phyloP scores from a whole-genome alignment of 2,329 filamentous ascomycete species.

The Fusarium sp. region DNA sequence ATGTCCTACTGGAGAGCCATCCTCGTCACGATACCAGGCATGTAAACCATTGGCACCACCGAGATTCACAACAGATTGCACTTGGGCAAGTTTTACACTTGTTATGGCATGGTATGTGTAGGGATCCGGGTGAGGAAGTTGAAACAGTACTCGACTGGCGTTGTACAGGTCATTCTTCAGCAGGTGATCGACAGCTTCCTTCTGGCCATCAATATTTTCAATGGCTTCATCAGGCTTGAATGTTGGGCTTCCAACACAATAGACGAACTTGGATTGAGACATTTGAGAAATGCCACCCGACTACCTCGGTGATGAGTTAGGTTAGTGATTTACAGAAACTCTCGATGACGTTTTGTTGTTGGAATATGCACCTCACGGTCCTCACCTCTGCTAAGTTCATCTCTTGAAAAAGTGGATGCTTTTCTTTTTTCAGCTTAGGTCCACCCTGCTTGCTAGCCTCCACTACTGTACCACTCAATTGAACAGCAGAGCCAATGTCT shows the following conservation, averaged over 20 bases:
- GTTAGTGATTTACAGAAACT: slow-evolving; percentile 9
- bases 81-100: slow-evolving; percentile 61
- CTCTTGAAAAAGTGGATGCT: slow-evolving; percentile 33
- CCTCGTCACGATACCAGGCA: slow-evolving; percentile 59
- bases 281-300: slow-evolving; percentile 31
- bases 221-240: slow-evolving; percentile 58
- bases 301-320: background rate
- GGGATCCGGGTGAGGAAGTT: slow-evolving; percentile 56
- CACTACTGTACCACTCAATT: slow-evolving; percentile 1
- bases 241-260: slow-evolving; percentile 58
- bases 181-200: slow-evolving; percentile 53
- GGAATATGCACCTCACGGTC: background rate
- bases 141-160: slow-evolving; percentile 58
- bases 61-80: slow-evolving; percentile 58
- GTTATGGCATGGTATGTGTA: slow-evolving; percentile 65
- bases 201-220: slow-evolving; percentile 53
- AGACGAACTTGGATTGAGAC: slow-evolving; percentile 47
- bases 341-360: slow-evolving; percentile 31
- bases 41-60: slow-evolving; percentile 60
- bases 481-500: background rate
- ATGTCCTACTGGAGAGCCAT: slow-evolving; percentile 49
- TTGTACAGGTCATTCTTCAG: slow-evolving; percentile 57
- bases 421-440: slow-evolving; percentile 1
- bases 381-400: background rate
- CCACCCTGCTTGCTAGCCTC: slow-evolving; percentile 4